Base-by-base conservation (phyloP, 139 green algal genomes). In the Chlamydomonas applanata region DNA sequence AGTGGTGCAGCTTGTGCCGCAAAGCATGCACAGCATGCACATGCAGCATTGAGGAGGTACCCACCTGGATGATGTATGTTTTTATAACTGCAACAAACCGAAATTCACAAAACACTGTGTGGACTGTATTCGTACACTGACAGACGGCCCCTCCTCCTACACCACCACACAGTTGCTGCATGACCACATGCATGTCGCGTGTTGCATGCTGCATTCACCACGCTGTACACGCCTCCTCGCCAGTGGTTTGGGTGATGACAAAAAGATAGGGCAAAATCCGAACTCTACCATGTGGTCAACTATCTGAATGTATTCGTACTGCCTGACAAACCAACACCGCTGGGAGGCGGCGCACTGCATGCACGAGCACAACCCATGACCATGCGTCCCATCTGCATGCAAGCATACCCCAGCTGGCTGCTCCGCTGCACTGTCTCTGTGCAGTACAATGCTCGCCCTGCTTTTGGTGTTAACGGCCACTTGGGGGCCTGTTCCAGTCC, bases 71-170 rank as follows among this genome's bases (percentile, higher is more conserved):
- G 62, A 69, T 69, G 62, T 13, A 36, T 29, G 52, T 33, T 52
- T 19, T 49, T 49, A n/a, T 49, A 49, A 69, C 32, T 69, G 32
- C 62, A 69, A 52, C 34, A 69, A 69, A 46, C 62, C 62, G 62
- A 69, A 36, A 49, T 60, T 56, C 59, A 76, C 34, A 74, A 52
- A n/a, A 22, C 17, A 61, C n/a, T 17, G 36, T 80, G 64, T 66
- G 67, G 75, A 81, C 65, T 69, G 67, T 82, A 82, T 82, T 86
- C 75, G 80, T 85, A 85, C 68, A 72, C 80, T 86, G 80, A 86
- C 80, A 86, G 80, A 59, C 22, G 11, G 36, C 32, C 7, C 40
- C 40, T 49, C 40, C 7, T 49, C 7, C 11, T 11, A 49, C 40
- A 49, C 40, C 11, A 7, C 40, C 11, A 49, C 11, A 11, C 40